These are phyloP conservation scores for Podospora conica DNA, from an alignment of 495 filamentous ascomycete genomes.

Conservation along the genomic window DNA sequence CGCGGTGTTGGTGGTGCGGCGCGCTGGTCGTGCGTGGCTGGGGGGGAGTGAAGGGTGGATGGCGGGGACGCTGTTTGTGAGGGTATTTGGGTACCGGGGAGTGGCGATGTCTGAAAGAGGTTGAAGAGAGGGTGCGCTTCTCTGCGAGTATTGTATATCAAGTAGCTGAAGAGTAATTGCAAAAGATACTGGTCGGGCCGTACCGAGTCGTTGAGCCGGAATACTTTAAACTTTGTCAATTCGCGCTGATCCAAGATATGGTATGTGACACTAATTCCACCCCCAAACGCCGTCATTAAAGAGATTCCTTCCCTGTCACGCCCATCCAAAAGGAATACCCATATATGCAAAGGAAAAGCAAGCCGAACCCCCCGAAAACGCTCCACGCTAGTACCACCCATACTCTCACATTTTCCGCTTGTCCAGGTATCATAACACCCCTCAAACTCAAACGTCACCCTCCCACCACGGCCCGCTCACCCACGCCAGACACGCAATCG, in stretches of 20 bases:
- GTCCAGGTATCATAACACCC: neutral
- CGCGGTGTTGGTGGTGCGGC: too few species aligned
- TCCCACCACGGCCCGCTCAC: slow-evolving; percentile 21
- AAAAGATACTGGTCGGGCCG: too few species aligned
- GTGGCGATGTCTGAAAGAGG: neutral
- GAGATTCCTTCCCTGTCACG: neutral
- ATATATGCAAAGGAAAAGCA: neutral
- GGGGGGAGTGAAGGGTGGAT: too few species aligned
- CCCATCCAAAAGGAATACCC: neutral
- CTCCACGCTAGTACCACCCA: neutral
- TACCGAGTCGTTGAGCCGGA: too few species aligned
- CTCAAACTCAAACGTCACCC: neutral
- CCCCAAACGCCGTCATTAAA: neutral
- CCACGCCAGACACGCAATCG: slow-evolving; percentile 27
- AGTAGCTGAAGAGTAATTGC: neutral
- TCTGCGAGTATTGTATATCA: too few species aligned
- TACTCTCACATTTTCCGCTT: neutral
- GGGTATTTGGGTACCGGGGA: neutral
- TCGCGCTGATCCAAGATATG: neutral
- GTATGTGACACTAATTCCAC: neutral
- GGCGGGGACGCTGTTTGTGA: too few species aligned
- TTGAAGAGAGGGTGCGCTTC: too few species aligned
- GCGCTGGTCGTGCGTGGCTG: too few species aligned
- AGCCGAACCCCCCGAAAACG: neutral
- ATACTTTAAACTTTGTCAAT: neutral